A percentile compares a stretch with the other conserved stretches of the same genome.
phyloP scores from a whole-genome alignment of 2,329 filamentous ascomycete genomes.

The Fusarium denticulatum region DNA sequence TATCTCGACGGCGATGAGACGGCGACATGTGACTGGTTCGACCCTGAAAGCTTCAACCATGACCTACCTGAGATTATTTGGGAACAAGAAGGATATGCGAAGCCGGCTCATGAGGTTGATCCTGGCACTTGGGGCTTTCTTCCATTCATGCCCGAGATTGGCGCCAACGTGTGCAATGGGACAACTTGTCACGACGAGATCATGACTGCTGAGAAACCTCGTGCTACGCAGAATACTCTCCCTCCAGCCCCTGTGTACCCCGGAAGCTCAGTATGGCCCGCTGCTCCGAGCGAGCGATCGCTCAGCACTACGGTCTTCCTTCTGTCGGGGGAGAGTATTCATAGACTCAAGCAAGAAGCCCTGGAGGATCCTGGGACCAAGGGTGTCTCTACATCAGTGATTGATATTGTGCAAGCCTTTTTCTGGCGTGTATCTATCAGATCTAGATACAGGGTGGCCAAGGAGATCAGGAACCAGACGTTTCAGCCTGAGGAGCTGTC shows the following conservation, averaged over 20 bases:
- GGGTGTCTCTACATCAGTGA: neutral
- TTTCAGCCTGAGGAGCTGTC: neutral
- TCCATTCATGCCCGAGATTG: neutral
- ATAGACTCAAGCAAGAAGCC: conserved; percentile 2
- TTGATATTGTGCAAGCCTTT: conserved; percentile 5
- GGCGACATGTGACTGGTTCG: conserved; percentile 1
- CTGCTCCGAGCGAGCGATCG: neutral
- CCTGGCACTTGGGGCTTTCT: neutral
- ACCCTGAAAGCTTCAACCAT: neutral
- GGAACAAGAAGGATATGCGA: neutral
- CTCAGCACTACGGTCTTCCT: neutral
- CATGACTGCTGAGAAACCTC: neutral
- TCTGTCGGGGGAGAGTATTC: conserved; percentile 1
- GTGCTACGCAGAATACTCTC: neutral
- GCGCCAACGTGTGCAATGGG: neutral
- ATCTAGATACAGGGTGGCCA: conserved; percentile 4
- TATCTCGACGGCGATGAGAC: neutral
- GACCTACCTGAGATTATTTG: conserved; percentile 1
- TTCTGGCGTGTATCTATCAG: conserved; percentile 8
- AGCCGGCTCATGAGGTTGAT: neutral
- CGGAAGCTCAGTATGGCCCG: neutral
- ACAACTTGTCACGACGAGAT: neutral
- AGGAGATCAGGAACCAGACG: neutral
- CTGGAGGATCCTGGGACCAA: neutral
- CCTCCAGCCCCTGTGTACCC: neutral